Base-by-base conservation (phyloP, 768 basidiomycete genomes). In the Crepidotus variabilis region DNA sequence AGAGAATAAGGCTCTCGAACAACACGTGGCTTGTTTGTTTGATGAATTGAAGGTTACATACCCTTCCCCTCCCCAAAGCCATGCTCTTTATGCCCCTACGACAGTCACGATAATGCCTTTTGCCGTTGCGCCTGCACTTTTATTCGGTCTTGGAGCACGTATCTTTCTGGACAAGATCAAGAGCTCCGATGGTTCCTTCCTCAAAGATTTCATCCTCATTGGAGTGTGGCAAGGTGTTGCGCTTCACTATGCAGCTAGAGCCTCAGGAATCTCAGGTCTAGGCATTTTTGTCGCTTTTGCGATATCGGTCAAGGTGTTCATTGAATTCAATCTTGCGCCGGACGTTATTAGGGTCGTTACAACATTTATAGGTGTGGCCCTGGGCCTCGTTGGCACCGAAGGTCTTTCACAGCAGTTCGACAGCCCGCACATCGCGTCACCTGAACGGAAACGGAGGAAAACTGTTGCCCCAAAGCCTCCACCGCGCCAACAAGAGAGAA, bases 181-280 rank as follows among this genome's bases (percentile, higher is more conserved):
- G 59, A 73, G 72, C 60, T 74, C 74, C 57, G 71, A 72, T 50
- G 78, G 75, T 50, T 66, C 80, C 23, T 71, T 81, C 61, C 69
- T 86, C 43, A 79, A 80, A 57, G 82, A 88, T 64, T 76, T 78
- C 63, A 71, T 90, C 66, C 82, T 92, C 55, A 71, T 81, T 51
- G 90, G 90, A 51, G 78, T 86, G 62, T 85, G 87, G 79, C 87
- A 90, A 69, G 90, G 90, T 50, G 82, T 88, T 60, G 86, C 81
- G 22, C 74, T 92, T 51, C 86, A 90, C 63, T 86, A 82, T 64
- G 76, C 86, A 54, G 77, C 82, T 59, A 82, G 80, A 65, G 77
- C 78, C 54, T 76, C 79, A 48, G 74, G 76, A 57, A 77, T 77
- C 56, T 77, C 78, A 50, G 75, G 76, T 52, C 71, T 87, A 34